Base-by-base conservation (phyloP, 306 rosid species). In the Castanospermum australe region DNA sequence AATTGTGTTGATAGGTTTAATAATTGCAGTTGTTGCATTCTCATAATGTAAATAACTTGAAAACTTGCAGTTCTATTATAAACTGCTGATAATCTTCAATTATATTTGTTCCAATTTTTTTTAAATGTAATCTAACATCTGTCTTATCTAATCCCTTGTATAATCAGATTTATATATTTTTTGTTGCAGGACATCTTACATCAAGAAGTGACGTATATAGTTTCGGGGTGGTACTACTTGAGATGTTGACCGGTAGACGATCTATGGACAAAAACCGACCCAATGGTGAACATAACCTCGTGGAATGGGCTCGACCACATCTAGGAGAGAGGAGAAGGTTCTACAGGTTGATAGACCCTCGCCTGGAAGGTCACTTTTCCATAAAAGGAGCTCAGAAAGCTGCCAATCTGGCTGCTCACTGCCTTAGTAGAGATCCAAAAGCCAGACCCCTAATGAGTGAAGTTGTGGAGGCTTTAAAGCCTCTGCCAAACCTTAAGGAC, bases 271-370 rank as follows among this genome's bases (percentile, higher is more conserved):
- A 94, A 87, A 90, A 92, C 82, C 84, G 97, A 35, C 98, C 98
- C 4, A 89, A 92, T 39, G 98, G 98, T 0, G 97, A 94, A 67
- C 98, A 94, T 76, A 94, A 94, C 83, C 97, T 94, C 13, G 98
- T 94, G 50, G 98, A 92, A 79, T 94, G 98, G 98, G 97, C 98
- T 52, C 91, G 98, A 75, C 98, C 98, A 11, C 91, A 94, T 85
- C 90, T 94, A 18, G 97, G 96, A 8, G 97, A 92, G 79, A 87
- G 90, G 80, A 90, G 89, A 73, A 89, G 93, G 84, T 92, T 92
- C 89, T 90, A 92, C 77, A 76, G 89, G 57, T 73, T 92, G 85
- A 90, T 92, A 47, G 97, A 92, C 76, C 97, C 96, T 14, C 90
- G 97, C 81, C 90, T 92, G 13, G 97, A 92, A 83, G 97, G 97